phyloP scores from a whole-genome alignment of 2,329 filamentous ascomycete genomes.

The Lasiodiplodia hormozganensis region DNA sequence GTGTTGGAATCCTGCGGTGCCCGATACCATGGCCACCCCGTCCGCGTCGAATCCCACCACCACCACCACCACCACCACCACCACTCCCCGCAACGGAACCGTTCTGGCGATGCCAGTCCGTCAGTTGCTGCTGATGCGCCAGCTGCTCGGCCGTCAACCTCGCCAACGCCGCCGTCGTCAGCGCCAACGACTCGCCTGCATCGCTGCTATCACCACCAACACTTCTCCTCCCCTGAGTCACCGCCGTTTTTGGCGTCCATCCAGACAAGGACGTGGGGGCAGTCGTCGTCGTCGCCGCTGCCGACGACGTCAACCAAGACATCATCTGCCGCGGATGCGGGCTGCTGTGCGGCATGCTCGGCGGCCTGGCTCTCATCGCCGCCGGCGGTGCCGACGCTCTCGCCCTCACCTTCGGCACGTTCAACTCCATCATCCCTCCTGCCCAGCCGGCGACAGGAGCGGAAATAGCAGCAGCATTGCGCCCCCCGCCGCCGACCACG shows the following conservation, averaged over 20 bases:
- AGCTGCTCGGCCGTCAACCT: constrained; percentile 7
- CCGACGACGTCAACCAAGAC: background rate
- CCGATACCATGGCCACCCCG: background rate
- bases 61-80: no score
- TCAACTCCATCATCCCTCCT: background rate
- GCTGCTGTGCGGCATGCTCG: background rate
- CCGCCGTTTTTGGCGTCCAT: background rate
- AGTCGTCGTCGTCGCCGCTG: background rate
- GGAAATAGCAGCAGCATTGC: background rate
- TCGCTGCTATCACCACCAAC: background rate
- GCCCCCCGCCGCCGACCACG: background rate
- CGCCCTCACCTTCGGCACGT: background rate
- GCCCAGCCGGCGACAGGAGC: background rate
- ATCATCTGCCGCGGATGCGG: background rate
- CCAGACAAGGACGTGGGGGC: background rate
- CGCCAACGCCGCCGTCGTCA: constrained; percentile 9
- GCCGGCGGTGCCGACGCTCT: no score
- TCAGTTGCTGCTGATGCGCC: background rate
- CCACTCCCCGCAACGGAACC: no score
- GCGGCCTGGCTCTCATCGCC: background rate
- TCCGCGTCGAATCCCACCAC: background rate
- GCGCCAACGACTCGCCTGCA: background rate
- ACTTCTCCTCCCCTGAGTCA: background rate
- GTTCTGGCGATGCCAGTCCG: background rate
- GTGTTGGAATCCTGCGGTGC: background rate